A percentile compares a stretch with the other conserved stretches of the same genome.
phyloP scores from a whole-genome alignment of 768 basidiomycete genomes.

The Gyrodon lividus region DNA sequence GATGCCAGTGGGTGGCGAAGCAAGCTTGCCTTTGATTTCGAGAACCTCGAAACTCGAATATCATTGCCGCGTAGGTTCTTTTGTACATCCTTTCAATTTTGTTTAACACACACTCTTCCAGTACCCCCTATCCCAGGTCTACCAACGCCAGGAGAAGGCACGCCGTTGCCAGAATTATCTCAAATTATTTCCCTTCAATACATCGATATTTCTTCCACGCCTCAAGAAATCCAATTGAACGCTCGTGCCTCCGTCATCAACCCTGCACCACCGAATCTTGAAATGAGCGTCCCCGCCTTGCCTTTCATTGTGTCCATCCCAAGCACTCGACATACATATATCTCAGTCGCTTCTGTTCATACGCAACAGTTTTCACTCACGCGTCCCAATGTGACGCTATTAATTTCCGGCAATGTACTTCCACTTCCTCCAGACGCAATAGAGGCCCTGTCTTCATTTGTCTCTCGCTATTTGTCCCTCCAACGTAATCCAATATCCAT shows the following conservation, averaged over 20 bases:
- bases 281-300: constrained; percentile 52
- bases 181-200: constrained; percentile 60
- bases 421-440: constrained; percentile 46
- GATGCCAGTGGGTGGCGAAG: constrained; percentile 47
- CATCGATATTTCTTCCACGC: constrained; percentile 44
- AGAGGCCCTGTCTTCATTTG: constrained; percentile 53
- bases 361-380: constrained; percentile 59
- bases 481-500: constrained; percentile 57
- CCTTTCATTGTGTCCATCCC: constrained; percentile 64
- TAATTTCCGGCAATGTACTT: constrained; percentile 55
- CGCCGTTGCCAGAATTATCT: constrained; percentile 54
- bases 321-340: constrained; percentile 15
- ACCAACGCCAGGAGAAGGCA: constrained; percentile 52
- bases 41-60: constrained; percentile 46
- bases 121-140: constrained; percentile 68
- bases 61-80: constrained; percentile 52
- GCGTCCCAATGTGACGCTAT: constrained; percentile 65
- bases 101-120: constrained; percentile 26
- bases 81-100: neutral
- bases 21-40: constrained; percentile 37
- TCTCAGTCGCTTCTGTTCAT: constrained; percentile 54
- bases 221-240: constrained; percentile 39
- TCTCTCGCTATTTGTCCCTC: constrained; percentile 63
- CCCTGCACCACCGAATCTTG: constrained; percentile 50
- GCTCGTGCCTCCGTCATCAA: constrained; percentile 60